Conservation (phyloP, 441 rosid genomes). For the Populus hybrid region DNA sequence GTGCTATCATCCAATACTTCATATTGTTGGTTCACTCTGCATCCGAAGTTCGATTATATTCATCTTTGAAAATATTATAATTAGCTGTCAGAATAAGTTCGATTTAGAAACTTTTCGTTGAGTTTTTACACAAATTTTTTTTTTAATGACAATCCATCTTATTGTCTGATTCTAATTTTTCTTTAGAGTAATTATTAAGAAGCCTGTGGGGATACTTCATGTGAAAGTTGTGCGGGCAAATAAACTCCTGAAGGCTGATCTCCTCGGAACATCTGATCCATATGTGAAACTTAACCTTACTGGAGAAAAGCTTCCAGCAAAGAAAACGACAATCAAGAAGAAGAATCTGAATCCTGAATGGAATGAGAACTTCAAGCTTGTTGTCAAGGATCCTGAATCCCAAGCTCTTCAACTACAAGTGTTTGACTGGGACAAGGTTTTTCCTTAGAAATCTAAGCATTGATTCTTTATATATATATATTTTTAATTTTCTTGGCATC, state of each 20-base stretch:
- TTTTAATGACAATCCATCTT: neutral
- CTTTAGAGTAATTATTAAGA: slow-evolving; percentile 47
- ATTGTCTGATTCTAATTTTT: slow-evolving; percentile 5
- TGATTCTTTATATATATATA: neutral
- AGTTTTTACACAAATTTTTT: neutral
- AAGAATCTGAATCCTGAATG: slow-evolving; percentile 82
- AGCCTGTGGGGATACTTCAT: slow-evolving; percentile 82
- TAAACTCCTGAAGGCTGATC: slow-evolving; percentile 69
- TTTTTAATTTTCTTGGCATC: neutral
- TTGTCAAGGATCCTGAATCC: slow-evolving; percentile 66
- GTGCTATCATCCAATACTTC: neutral
- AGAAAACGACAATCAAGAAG: slow-evolving; percentile 75
- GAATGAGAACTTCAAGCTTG: slow-evolving; percentile 82
- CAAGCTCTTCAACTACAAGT: slow-evolving; percentile 76
- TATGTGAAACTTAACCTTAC: slow-evolving; percentile 75
- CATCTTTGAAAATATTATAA: neutral
- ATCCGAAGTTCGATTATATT: neutral
- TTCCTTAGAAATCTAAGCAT: neutral
- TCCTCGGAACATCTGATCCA: slow-evolving; percentile 84
- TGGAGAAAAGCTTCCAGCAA: slow-evolving; percentile 62
- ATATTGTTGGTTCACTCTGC: neutral
- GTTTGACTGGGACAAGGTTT: slow-evolving; percentile 94
- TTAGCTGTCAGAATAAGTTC: neutral
- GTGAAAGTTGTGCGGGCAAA: slow-evolving; percentile 71
- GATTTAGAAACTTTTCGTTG: neutral